Percentiles rank a stretch among this genome's conserved stretches.
Conservation (phyloP, 495 filamentous ascomycete species). For the Penicillium malachiteum region DNA sequence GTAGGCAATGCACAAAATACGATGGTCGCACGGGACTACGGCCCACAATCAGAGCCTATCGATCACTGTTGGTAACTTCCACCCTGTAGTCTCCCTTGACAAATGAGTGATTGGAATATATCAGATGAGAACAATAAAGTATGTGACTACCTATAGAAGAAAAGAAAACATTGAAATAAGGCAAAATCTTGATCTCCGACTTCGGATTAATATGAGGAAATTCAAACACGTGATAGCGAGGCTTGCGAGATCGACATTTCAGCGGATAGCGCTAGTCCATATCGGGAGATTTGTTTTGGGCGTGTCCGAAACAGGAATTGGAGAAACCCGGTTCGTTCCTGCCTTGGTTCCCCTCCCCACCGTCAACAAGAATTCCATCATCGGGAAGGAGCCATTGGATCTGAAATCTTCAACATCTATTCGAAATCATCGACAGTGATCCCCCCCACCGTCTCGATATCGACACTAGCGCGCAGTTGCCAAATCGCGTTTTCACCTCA, state of each 20-base stretch:
- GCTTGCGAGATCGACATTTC: conserved; percentile 16
- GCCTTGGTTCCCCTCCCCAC: conserved; percentile 22
- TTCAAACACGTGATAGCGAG: conserved; percentile 16
- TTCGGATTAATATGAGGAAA: no score
- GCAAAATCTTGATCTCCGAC: no score
- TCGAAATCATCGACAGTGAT: conserved; percentile 4
- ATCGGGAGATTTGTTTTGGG: conserved; percentile 50
- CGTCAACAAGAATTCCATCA: conserved; percentile 29
- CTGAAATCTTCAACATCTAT: neutral
- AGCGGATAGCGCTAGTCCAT: conserved; percentile 34
- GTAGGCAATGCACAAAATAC: neutral
- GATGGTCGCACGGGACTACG: conserved; percentile 31
- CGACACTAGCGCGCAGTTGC: neutral
- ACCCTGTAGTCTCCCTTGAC: no score
- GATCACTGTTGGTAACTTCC: neutral
- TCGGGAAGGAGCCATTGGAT: conserved; percentile 4
- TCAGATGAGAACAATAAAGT: no score
- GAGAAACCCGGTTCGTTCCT: conserved; percentile 32
- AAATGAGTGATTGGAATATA: no score
- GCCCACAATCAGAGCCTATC: conserved; percentile 11
- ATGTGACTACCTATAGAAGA: no score
- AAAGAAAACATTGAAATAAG: no score
- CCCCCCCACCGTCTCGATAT: neutral
- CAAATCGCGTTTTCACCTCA: conserved; percentile 25
- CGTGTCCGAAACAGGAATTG: conserved; percentile 16